Evolutionary conservation across 176 grass and related monocot species (phyloP).

Genomic region (Carex myosuroides): DNA sequence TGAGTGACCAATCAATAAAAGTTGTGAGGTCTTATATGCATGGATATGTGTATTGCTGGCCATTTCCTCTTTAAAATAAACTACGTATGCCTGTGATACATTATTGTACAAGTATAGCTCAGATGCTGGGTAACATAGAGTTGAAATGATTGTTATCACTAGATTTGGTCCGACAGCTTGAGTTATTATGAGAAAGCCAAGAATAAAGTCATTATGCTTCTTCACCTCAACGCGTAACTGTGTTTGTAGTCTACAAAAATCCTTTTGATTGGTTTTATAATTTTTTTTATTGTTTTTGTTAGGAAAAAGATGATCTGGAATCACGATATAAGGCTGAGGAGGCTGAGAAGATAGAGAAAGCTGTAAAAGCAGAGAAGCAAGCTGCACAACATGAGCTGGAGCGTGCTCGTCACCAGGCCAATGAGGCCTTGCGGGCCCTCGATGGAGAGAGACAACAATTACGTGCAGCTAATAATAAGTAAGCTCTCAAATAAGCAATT

Average conservation of each 20-base stretch:
- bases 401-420: slow-evolving; percentile 75
- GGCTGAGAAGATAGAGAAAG: slow-evolving; percentile 51
- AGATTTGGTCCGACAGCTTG: not conserved
- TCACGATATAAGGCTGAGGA: slow-evolving; percentile 66
- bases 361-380: slow-evolving; percentile 70
- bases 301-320: slow-evolving; percentile 99
- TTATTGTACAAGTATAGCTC: not conserved
- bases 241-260: not conserved
- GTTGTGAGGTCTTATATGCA: not conserved
- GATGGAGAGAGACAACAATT: slow-evolving; percentile 93
- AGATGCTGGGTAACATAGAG: not conserved
- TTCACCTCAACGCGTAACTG: not conserved
- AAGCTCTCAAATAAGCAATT: slow-evolving; percentile 8
- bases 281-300: slow-evolving; percentile 21
- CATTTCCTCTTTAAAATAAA: not conserved
- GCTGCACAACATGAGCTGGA: slow-evolving; percentile 74
- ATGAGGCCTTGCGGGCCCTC: slow-evolving; percentile 75
- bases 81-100: not conserved
- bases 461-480: slow-evolving; percentile 77
- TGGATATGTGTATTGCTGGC: not conserved
- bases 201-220: not conserved
- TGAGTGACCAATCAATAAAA: not conserved
- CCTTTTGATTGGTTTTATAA: not conserved
- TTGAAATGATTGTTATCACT: not conserved
- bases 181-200: too few species aligned